A percentile compares a stretch with the other conserved stretches of the same genome.
Conservation (phyloP, 768 basidiomycete genomes). For the Calocybe indica region DNA sequence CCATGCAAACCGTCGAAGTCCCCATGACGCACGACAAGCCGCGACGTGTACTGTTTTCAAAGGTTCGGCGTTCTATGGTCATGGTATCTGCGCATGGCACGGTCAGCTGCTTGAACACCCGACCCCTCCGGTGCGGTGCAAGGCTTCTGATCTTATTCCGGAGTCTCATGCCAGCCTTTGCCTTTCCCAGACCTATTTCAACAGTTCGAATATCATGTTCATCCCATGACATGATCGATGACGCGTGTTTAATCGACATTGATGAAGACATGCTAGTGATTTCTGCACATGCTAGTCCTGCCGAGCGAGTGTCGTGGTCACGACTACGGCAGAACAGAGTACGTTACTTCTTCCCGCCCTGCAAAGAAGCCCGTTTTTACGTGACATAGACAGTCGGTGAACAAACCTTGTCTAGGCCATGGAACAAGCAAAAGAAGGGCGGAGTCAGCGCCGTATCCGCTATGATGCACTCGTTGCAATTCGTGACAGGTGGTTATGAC, state of each 20-base stretch:
- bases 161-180: too few species aligned
- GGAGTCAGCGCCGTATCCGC: slow-evolving; percentile 38
- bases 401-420: slow-evolving; percentile 17
- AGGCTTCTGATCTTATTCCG: too few species aligned
- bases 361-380: not conserved
- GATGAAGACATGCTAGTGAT: slow-evolving; percentile 19
- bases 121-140: too few species aligned
- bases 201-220: too few species aligned
- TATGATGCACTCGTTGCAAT: slow-evolving; percentile 33
- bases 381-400: slow-evolving; percentile 1
- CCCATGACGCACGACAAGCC: too few species aligned
- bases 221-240: slow-evolving; percentile 23
- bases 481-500: slow-evolving; percentile 46
- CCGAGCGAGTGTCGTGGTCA: slow-evolving; percentile 22
- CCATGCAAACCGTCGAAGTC: too few species aligned
- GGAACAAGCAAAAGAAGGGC: slow-evolving; percentile 27
- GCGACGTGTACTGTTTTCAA: too few species aligned
- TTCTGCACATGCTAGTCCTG: slow-evolving; percentile 34
- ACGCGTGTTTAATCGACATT: slow-evolving; percentile 30
- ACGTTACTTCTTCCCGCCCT: slow-evolving; percentile 3
- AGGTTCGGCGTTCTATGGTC: too few species aligned
- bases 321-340: slow-evolving; percentile 17
- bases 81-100: too few species aligned
- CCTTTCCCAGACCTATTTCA: too few species aligned
- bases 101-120: too few species aligned